These are phyloP conservation scores for Cladosporium sp. DNA, from an alignment of 2,329 filamentous ascomycete genomes.

Conservation along the genomic window DNA sequence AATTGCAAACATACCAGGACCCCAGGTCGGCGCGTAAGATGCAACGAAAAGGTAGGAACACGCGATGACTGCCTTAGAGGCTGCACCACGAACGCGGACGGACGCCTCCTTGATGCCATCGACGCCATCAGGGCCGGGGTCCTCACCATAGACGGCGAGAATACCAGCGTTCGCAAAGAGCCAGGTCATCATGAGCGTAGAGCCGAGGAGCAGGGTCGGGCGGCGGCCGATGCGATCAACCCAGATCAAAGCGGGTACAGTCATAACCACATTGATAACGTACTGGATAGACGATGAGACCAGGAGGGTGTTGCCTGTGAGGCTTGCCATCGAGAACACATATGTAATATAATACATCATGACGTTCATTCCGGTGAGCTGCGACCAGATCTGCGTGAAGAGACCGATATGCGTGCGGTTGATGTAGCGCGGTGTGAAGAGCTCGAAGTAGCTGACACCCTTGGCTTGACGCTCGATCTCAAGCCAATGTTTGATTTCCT, in stretches of 20 bases:
- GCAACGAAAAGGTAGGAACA: slow-evolving; percentile 71
- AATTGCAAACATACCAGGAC: slow-evolving; percentile 41
- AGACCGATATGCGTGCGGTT: slow-evolving; percentile 66
- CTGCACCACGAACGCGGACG: slow-evolving; percentile 35
- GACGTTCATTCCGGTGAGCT: slow-evolving; percentile 73
- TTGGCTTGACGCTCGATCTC: slow-evolving; percentile 68
- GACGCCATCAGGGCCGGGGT: slow-evolving; percentile 31
- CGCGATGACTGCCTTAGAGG: slow-evolving; percentile 54
- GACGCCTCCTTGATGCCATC: slow-evolving; percentile 39
- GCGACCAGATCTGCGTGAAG: slow-evolving; percentile 72
- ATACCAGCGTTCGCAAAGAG: slow-evolving; percentile 61
- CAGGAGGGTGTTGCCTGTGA: slow-evolving; percentile 51
- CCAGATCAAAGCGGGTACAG: slow-evolving; percentile 68
- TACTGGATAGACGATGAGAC: slow-evolving; percentile 68
- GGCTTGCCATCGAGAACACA: slow-evolving; percentile 68
- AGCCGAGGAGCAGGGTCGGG: slow-evolving; percentile 60
- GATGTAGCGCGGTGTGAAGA: slow-evolving; percentile 70
- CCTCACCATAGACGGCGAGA: slow-evolving; percentile 55
- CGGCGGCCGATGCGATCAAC: slow-evolving; percentile 75
- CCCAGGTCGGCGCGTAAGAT: slow-evolving; percentile 63
- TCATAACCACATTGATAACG: slow-evolving; percentile 77
- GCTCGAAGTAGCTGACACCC: slow-evolving; percentile 66
- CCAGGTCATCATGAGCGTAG: slow-evolving; percentile 59
- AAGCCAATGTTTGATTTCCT: slow-evolving; percentile 64
- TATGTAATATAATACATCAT: slow-evolving; percentile 49